Evolutionary conservation across 2,329 filamentous ascomycete species (phyloP).

Genomic region (Boeremia lycopersici): DNA sequence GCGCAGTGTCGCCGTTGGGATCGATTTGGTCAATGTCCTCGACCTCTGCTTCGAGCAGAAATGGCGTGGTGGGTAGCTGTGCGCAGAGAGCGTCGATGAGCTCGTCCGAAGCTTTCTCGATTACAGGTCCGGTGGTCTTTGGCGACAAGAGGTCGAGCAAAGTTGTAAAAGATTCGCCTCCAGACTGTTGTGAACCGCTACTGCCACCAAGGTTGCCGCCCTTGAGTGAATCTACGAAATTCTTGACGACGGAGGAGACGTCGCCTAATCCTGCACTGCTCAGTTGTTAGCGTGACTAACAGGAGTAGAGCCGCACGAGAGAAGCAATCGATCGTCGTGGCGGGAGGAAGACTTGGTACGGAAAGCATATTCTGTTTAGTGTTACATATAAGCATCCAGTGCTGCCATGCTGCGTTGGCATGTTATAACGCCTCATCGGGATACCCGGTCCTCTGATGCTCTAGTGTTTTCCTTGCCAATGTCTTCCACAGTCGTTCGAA

Average conservation of each 20-base stretch:
- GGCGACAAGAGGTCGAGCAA: slow-evolving; percentile 85
- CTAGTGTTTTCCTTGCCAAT: slow-evolving; percentile 24
- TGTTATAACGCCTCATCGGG: slow-evolving; percentile 42
- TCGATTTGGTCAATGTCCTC: slow-evolving; percentile 67
- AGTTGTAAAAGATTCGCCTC: slow-evolving; percentile 75
- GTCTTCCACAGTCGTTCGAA: slow-evolving; percentile 28
- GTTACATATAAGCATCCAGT: slow-evolving; percentile 40
- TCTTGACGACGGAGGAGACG: slow-evolving; percentile 79
- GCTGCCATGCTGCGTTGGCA: slow-evolving; percentile 30
- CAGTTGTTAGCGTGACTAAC: slow-evolving; percentile 29
- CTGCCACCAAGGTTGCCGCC: slow-evolving; percentile 54
- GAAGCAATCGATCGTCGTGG: slow-evolving; percentile 35
- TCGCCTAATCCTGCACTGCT: slow-evolving; percentile 62
- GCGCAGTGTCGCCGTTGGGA: slow-evolving; percentile 69
- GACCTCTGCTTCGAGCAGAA: slow-evolving; percentile 75
- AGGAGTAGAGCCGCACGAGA: slow-evolving; percentile 14
- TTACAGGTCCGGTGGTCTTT: slow-evolving; percentile 75
- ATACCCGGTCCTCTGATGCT: slow-evolving; percentile 22
- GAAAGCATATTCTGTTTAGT: slow-evolving; percentile 45
- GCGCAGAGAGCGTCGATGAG: slow-evolving; percentile 76
- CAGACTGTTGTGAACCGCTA: slow-evolving; percentile 37
- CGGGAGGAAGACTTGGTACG: slow-evolving; percentile 32
- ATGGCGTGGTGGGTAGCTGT: slow-evolving; percentile 77
- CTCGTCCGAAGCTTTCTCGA: slow-evolving; percentile 68
- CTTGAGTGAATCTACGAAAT: slow-evolving; percentile 84